Evolutionary conservation across 169 alveolate genomes (phyloP).

Genomic region (Besnoitia besnoiti): DNA sequence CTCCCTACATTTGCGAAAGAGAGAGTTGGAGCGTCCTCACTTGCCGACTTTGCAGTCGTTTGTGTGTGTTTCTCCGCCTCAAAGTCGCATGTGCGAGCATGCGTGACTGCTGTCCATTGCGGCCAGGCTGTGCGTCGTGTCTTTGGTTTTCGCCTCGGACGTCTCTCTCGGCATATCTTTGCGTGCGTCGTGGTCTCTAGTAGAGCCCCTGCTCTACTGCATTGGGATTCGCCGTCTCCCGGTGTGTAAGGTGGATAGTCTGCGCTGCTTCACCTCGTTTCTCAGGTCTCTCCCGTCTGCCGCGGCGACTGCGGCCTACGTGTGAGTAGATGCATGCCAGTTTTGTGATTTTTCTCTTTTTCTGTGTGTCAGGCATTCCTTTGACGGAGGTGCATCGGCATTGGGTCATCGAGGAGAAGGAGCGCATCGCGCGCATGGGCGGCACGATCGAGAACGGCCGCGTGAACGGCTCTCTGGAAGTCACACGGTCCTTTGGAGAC

Average conservation of each 20-base stretch:
- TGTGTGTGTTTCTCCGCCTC: no score
- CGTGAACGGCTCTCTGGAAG: conserved; percentile 94
- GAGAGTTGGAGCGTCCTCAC: no score
- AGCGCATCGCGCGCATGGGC: conserved; percentile 92
- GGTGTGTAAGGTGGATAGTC: conserved; percentile 23
- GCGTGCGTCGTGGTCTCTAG: no score
- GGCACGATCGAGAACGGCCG: conserved; percentile 97
- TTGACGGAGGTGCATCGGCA: conserved; percentile 97
- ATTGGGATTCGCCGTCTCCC: background rate
- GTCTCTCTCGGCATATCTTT: no score
- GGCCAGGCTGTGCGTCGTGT: no score
- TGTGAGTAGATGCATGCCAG: background rate
- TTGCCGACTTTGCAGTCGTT: no score
- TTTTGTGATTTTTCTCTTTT: background rate
- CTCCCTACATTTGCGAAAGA: no score
- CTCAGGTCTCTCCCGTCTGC: conserved; percentile 67
- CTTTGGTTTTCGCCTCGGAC: no score
- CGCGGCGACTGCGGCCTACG: background rate
- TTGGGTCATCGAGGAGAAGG: conserved; percentile 91
- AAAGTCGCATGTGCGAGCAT: no score
- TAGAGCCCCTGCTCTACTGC: no score
- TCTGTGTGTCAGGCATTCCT: conserved; percentile 80
- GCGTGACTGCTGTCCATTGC: no score
- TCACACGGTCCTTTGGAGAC: conserved; percentile 97
- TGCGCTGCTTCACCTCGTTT: background rate